Percentiles rank a stretch among this genome's conserved stretches.
phyloP scores from a whole-genome alignment of 202 grass and related monocot species.

The Dendrocalamus latiflorus region DNA sequence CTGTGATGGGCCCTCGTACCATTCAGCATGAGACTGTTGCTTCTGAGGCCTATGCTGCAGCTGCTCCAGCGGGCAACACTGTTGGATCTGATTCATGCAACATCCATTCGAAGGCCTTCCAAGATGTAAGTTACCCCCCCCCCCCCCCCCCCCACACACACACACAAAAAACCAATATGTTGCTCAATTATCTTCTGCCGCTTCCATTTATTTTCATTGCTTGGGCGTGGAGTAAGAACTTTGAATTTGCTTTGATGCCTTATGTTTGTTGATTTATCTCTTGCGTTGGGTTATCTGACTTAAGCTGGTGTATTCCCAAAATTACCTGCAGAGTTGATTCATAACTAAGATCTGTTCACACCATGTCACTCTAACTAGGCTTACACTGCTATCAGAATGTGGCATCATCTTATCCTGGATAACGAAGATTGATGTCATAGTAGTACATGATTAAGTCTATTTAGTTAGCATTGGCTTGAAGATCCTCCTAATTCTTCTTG shows the following conservation, averaged over 20 bases:
- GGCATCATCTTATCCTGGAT: background rate
- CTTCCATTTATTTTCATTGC: background rate
- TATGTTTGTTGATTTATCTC: background rate
- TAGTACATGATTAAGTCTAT: background rate
- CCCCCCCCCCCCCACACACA: too few relatives aligned
- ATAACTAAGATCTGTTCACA: background rate
- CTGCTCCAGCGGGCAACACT: constrained; percentile 32
- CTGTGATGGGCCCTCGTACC: constrained; percentile 73
- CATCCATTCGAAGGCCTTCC: constrained; percentile 76
- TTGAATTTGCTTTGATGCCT: background rate
- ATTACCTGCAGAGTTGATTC: background rate
- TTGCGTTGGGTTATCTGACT: background rate
- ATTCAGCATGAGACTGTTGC: constrained; percentile 81
- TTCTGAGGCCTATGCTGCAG: constrained; percentile 45
- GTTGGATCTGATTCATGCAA: constrained; percentile 49
- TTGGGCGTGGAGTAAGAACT: background rate
- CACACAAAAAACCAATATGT: background rate
- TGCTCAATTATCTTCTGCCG: background rate
- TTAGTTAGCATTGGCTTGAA: background rate
- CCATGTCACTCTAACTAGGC: background rate
- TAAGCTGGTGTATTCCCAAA: background rate
- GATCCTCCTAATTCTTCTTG: background rate
- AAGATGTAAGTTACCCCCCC: constrained; percentile 55
- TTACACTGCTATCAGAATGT: background rate
- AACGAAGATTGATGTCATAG: background rate